Conservation (phyloP, 2,329 filamentous ascomycete genomes). For the Nectriaceae sp. region DNA sequence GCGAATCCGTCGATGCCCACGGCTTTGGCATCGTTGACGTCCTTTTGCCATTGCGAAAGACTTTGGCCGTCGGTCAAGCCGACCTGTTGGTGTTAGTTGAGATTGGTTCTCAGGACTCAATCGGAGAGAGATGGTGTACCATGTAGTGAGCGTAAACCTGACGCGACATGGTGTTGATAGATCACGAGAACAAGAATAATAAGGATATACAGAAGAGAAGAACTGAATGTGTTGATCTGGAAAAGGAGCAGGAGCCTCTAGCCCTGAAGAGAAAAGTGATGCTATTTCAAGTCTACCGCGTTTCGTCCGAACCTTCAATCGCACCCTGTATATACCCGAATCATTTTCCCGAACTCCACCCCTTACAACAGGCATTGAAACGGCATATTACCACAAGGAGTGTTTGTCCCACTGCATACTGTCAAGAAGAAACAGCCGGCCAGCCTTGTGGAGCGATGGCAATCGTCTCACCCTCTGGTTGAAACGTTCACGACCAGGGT, state of each 20-base stretch:
- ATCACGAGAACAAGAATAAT: neutral
- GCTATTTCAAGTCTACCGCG: too few species aligned
- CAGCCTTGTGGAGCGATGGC: neutral
- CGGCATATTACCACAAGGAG: too few species aligned
- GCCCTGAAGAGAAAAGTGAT: too few species aligned
- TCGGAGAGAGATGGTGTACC: conserved; percentile 15
- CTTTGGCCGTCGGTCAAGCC: conserved; percentile 35
- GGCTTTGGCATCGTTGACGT: conserved; percentile 36
- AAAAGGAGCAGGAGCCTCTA: neutral
- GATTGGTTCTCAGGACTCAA: neutral
- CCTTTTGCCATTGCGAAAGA: conserved; percentile 32
- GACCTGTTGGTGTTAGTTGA: conserved; percentile 15
- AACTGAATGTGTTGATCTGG: neutral
- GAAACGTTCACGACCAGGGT: too few species aligned
- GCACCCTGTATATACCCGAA: too few species aligned
- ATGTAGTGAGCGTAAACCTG: conserved; percentile 34
- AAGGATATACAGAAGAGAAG: conserved; percentile 1
- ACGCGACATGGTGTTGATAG: conserved; percentile 16
- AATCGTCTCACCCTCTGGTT: too few species aligned
- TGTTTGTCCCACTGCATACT: too few species aligned
- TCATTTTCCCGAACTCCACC: too few species aligned
- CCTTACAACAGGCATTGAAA: too few species aligned
- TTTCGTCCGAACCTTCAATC: too few species aligned
- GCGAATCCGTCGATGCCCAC: conserved; percentile 44
- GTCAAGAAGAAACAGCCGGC: neutral